Percentiles rank a stretch among this genome's conserved stretches.
Evolutionary conservation across 1,284 basidiomycete species (phyloP).

Genomic region (Trichosporon sp.): DNA sequence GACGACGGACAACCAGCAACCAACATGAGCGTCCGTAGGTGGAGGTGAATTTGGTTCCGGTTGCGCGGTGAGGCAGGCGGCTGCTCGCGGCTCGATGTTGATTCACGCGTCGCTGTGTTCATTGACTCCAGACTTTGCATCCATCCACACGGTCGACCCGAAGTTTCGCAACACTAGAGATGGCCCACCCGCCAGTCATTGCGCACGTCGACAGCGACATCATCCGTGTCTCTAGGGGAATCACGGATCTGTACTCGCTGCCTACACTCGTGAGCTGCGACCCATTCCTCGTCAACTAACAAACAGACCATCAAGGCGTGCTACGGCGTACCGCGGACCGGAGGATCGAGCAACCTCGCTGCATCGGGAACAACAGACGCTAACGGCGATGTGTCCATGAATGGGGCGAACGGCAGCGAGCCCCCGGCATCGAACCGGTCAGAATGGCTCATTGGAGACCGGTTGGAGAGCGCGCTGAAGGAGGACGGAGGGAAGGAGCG

Average conservation of each 20-base stretch:
- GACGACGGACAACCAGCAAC: neutral
- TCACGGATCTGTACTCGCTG: constrained; percentile 43
- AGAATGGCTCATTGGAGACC: constrained; percentile 82
- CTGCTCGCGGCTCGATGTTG: constrained; percentile 16
- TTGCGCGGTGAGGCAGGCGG: neutral
- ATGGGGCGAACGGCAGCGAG: constrained; percentile 3
- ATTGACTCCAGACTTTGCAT: constrained; percentile 9
- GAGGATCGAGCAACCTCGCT: constrained; percentile 16
- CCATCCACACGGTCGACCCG: constrained; percentile 13
- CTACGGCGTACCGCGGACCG: constrained; percentile 43
- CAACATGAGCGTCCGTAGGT: neutral
- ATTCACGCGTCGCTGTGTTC: constrained; percentile 10
- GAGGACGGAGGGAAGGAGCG: constrained; percentile 64
- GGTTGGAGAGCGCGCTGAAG: constrained; percentile 75
- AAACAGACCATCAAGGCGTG: constrained; percentile 39
- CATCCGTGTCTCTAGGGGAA: constrained; percentile 42
- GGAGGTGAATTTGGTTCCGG: constrained; percentile 19
- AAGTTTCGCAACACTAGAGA: constrained; percentile 5
- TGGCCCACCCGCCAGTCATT: constrained; percentile 38
- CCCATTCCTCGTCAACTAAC: neutral
- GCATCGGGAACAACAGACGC: constrained; percentile 28
- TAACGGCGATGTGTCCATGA: constrained; percentile 30
- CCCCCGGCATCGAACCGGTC: constrained; percentile 55
- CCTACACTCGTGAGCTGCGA: constrained; percentile 42
- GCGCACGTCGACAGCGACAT: constrained; percentile 48